Conservation (phyloP, 164 flowering plant genomes). For the Nymphaea thermarum region DNA sequence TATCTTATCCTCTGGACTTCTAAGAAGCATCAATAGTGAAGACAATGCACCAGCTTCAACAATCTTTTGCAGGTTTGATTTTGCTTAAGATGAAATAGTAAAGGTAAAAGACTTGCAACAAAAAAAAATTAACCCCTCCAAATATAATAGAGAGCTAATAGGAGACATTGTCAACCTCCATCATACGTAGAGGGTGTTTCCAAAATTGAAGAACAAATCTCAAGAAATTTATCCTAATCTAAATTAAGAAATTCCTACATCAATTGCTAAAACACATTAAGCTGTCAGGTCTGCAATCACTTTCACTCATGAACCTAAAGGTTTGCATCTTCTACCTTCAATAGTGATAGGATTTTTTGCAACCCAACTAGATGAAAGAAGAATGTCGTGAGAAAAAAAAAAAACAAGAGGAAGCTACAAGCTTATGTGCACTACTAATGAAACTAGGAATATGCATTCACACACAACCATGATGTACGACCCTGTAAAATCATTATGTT, state of each 20-base stretch:
- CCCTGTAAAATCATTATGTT: too few relatives aligned
- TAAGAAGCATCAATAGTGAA: slow-evolving; percentile 75
- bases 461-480: too few relatives aligned
- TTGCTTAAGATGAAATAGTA: slow-evolving; percentile 28
- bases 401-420: background rate
- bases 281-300: slow-evolving; percentile 98
- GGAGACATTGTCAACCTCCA: too few relatives aligned
- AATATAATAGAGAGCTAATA: too few relatives aligned
- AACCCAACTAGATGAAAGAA: slow-evolving; percentile 52
- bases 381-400: background rate
- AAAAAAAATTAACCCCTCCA: background rate
- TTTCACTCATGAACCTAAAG: slow-evolving; percentile 92
- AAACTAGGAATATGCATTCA: too few relatives aligned
- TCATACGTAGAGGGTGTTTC: too few relatives aligned
- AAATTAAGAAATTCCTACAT: background rate
- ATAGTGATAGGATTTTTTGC: slow-evolving; percentile 90
- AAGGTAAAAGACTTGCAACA: background rate
- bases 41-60: slow-evolving; percentile 94
- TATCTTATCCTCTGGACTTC: slow-evolving; percentile 72
- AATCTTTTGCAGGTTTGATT: slow-evolving; percentile 81
- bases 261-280: slow-evolving; percentile 42
- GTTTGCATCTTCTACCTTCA: slow-evolving; percentile 86
- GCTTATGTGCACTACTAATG: too few relatives aligned
- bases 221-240: background rate
- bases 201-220: too few relatives aligned